phyloP scores from a whole-genome alignment of 2,329 filamentous ascomycete genomes.

The Talaromyces sp. region DNA sequence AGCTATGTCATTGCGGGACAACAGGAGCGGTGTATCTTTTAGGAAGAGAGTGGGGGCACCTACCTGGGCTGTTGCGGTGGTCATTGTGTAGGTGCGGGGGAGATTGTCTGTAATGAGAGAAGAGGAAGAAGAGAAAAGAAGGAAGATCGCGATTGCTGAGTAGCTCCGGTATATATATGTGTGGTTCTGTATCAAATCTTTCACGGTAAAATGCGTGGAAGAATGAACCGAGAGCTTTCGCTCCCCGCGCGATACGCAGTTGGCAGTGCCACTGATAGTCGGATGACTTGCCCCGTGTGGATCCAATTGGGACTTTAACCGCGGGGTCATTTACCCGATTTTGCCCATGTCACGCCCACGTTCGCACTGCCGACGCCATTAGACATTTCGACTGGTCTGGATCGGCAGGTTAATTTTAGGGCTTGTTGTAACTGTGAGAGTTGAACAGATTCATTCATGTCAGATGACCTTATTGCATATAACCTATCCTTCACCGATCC shows the following conservation, averaged over 20 bases:
- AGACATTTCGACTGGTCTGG: no score
- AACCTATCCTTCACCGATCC: no score
- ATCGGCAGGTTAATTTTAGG: no score
- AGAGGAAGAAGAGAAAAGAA: background rate
- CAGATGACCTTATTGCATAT: no score
- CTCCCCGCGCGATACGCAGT: no score
- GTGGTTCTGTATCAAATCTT: background rate
- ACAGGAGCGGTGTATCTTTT: slow-evolving; percentile 2
- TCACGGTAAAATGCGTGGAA: slow-evolving; percentile 17
- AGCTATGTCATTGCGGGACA: background rate
- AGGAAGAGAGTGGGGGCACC: background rate
- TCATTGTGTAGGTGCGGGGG: slow-evolving; percentile 1
- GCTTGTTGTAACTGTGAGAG: no score
- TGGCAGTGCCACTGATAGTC: background rate
- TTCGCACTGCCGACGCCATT: background rate
- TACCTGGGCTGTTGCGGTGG: slow-evolving; percentile 27
- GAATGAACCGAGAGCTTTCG: slow-evolving; percentile 21
- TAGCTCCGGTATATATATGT: no score
- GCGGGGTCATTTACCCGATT: slow-evolving; percentile 21
- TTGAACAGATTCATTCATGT: no score
- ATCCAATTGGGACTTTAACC: slow-evolving; percentile 23
- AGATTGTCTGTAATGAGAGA: background rate
- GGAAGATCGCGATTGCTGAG: no score
- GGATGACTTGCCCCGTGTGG: slow-evolving; percentile 17
- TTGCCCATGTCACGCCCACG: slow-evolving; percentile 3